Evolutionary conservation across 345 rosid species (phyloP), one percentile per base, ranked within the genome.

Genomic region (Eucalyptus paniculata): DNA sequence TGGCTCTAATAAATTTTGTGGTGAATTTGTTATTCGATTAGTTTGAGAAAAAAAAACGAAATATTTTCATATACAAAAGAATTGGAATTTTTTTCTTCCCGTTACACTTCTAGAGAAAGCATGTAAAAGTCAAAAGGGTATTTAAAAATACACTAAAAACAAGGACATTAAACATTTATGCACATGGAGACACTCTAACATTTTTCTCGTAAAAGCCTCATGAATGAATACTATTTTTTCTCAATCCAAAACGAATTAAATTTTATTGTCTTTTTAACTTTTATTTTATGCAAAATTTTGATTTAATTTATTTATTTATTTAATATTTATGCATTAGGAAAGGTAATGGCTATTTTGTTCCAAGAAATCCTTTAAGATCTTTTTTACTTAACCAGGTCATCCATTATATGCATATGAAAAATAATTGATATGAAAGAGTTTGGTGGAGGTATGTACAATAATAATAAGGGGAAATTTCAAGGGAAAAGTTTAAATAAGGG

Each of bases 401-500:
- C 44, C 44, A 19, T 19, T 34, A 72, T 10, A 26, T 11, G 26
- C 44, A 19, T 10, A 2, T 16, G 23, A 32, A 32, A 32, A 32
- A n/a, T 16, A 32, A n/a, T 67, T 17, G 23, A 67, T 32, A 67
- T 16, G 40, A 67, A 67, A 67, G 23, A 67, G 80, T 32, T 32
- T 32, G 40, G 80, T 37, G 42, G 80, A n/a, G 80, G 42, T 4
- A 32, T 67, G 23, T 67, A 32, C 40, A 17, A 32, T 17, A 67
- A 32, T 30, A 30, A 56, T 9, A 56, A 56, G 56, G 56, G 4
- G 3, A 51, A 53, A 53, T 7, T 53, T 53, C 56, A 53, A 3
- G 9, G 23, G 9, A 51, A 51, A 51, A 51, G 1, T 18, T 51
- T 1, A 51, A 53, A 18, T 53, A 53, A 53, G 4, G 0, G 0